Base-by-base conservation (phyloP, 208 protist genomes). In the Leishmania amazonensis region DNA sequence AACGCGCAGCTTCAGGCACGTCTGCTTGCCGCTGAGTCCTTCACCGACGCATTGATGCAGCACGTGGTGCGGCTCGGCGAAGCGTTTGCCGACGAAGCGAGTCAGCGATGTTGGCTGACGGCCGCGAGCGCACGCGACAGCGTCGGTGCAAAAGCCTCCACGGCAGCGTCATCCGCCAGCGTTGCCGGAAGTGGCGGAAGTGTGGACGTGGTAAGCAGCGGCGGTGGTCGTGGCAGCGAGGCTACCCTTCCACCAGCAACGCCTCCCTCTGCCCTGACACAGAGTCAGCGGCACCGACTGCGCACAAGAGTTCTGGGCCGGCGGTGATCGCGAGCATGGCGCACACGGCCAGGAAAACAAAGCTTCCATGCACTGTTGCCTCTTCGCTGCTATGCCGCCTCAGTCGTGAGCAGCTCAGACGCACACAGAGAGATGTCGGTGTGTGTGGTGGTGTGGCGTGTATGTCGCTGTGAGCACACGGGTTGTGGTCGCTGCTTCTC, bases 1-100 rank as follows among this genome's bases (percentile, higher is more conserved):
- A 85, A 85, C 45, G 82, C 77, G 15, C 49, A 76, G 51, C 78
- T 85, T 60, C 70, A 81, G 62, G 72, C 82, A 42, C 82, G 82
- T 0, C 72, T 85, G 38, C 11, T 81, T 3, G 77, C 76, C 13
- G 9, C 70, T 31, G 77, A 85, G 60, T 40, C 54, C 40, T 53
- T 77, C 9, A 45, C 47, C 13, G 78, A 78, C 40, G 72, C 82
- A 38, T 57, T 81, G 51, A 72, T 85, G 40, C 57, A 81, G 62
- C 77, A 85, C 71, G 82, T 81, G 9, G 24, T 85, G 72, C 51
- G 9, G 1, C 71, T 85, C 0, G 72, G 71, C 2, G 77, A 78
- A 35, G 71, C 76, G 2, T 67, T 75, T 28, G 79, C 78, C n/a
- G 77, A 81, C 40, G 82, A 85, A 40, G 81, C 71, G 57, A 79